These are phyloP conservation scores for Oryza meyeriana DNA, from an alignment of 176 grass and related monocot genomes.

Conservation along the genomic window DNA sequence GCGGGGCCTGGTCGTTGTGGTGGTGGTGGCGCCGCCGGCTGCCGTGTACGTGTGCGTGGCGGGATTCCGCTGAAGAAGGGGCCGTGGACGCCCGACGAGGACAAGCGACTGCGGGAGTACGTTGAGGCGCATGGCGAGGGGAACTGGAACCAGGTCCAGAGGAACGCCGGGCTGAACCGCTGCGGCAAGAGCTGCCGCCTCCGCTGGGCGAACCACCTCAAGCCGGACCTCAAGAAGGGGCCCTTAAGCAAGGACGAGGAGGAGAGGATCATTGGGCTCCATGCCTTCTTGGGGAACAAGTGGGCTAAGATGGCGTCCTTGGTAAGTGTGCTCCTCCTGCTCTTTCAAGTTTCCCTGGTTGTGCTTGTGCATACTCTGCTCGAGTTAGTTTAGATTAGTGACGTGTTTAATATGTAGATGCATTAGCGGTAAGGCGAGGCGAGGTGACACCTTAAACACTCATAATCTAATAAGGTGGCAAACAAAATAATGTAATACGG, in stretches of 20 bases:
- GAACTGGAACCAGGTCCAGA: conserved; percentile 75
- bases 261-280: conserved; percentile 39
- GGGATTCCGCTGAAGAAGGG: conserved; percentile 57
- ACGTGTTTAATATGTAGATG: not conserved
- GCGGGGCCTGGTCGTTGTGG: not conserved
- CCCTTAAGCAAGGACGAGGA: conserved; percentile 58
- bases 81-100: conserved; percentile 74
- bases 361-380: not conserved
- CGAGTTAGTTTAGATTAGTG: not conserved
- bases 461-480: too few species aligned
- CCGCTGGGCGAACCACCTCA: conserved; percentile 85
- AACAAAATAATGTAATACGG: too few species aligned
- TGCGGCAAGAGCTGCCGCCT: conserved; percentile 95
- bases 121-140: conserved; percentile 72
- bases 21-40: not conserved
- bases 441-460: too few species aligned
- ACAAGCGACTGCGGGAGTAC: conserved; percentile 52
- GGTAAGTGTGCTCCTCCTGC: conserved; percentile 33
- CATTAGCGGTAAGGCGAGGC: too few species aligned
- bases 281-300: conserved; percentile 58
- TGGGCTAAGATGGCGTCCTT: conserved; percentile 61
- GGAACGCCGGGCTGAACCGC: conserved; percentile 55
- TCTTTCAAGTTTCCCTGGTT: not conserved
- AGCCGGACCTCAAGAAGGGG: conserved; percentile 71
- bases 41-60: too few species aligned